Conservation (phyloP, 495 filamentous ascomycete species). For the Podospora bellae-mahoneyi region DNA sequence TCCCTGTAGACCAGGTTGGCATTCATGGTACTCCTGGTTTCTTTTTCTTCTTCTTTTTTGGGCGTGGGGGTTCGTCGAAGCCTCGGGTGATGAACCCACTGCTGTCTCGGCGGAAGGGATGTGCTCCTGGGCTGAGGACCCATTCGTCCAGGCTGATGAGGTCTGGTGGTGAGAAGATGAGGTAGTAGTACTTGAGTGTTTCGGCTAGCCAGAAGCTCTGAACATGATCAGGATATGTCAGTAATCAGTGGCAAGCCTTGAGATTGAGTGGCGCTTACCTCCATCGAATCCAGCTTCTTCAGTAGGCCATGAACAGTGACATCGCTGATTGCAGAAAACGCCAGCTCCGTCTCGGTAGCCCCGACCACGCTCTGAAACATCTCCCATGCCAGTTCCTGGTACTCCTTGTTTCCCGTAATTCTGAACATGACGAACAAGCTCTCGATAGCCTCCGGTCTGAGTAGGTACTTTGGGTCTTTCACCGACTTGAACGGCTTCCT, state of each 20-base stretch:
- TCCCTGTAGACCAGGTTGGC: not conserved
- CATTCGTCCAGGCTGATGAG: conserved; percentile 68
- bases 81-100: not conserved
- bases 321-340: conserved; percentile 56
- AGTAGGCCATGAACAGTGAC: conserved; percentile 40
- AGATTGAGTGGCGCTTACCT: conserved; percentile 31
- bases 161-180: conserved; percentile 71
- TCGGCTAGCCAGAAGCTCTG: conserved; percentile 49
- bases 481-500: conserved; percentile 54
- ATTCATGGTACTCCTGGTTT: not conserved
- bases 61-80: not conserved
- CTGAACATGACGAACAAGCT: conserved; percentile 73
- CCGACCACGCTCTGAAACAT: conserved; percentile 69
- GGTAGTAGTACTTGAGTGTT: conserved; percentile 62
- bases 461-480: conserved; percentile 37
- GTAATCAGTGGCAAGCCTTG: not conserved
- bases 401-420: conserved; percentile 63
- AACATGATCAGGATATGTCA: not conserved
- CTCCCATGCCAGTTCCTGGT: conserved; percentile 67
- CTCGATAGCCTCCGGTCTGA: conserved; percentile 67
- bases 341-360: conserved; percentile 56
- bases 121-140: conserved; percentile 86
- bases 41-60: not conserved
- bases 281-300: conserved; percentile 47
- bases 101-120: conserved; percentile 53